Percentiles rank a stretch among this genome's conserved stretches.
Conservation (phyloP, 192 early-diverging fungal species). For the Linnemannia zychae region DNA sequence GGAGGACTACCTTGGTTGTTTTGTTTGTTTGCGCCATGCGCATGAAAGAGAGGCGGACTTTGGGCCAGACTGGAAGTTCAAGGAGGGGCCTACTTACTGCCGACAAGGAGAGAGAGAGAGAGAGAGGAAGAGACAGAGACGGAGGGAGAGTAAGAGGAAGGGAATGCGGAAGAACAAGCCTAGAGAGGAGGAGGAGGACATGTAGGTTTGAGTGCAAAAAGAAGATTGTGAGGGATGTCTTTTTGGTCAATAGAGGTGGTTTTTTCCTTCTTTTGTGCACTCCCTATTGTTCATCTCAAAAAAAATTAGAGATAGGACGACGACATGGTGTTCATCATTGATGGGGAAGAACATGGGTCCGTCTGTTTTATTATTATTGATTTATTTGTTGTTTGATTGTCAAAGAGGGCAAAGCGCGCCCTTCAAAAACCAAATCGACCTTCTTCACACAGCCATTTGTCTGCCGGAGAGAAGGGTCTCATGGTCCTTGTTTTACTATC, state of each 20-base stretch:
- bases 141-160: not conserved
- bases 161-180: not conserved
- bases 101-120: conserved; percentile 1
- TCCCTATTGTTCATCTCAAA: not conserved
- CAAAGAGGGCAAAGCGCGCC: not conserved
- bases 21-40: not conserved
- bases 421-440: not conserved
- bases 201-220: not conserved
- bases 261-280: not conserved
- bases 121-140: not conserved
- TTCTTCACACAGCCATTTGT: too few species aligned
- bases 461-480: too few species aligned
- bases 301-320: not conserved
- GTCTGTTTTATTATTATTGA: not conserved
- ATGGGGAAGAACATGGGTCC: not conserved
- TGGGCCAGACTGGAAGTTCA: conserved; percentile 3
- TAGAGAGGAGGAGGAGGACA: not conserved
- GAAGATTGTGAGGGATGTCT: not conserved
- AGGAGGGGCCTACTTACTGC: not conserved
- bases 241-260: not conserved
- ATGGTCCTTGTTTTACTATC: too few species aligned
- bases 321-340: not conserved
- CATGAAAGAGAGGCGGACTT: not conserved
- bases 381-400: not conserved
- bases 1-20: not conserved